A percentile compares a stretch with the other conserved stretches of the same genome.
These are phyloP conservation scores for Picea glauca DNA, from an alignment of 75 land plant species.

Conservation along the genomic window DNA sequence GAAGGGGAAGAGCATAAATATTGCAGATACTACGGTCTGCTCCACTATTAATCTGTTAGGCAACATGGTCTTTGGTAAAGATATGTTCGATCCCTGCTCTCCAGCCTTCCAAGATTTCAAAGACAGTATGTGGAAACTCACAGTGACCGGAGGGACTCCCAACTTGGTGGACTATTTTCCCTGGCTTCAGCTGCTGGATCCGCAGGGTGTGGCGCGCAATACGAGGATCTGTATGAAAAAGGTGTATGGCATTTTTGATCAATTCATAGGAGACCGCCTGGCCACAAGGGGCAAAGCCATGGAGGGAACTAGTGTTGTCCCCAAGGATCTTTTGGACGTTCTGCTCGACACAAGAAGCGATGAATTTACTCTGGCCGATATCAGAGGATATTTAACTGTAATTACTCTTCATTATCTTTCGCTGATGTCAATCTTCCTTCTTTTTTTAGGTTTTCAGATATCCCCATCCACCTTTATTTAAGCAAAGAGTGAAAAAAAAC, in stretches of 20 bases:
- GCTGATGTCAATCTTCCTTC: too few species aligned
- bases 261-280: slow-evolving; percentile 21
- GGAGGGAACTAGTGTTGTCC: neutral
- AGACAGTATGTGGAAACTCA: too few species aligned
- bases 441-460: too few species aligned
- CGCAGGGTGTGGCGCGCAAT: slow-evolving; percentile 26
- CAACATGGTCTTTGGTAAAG: too few species aligned
- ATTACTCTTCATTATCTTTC: neutral
- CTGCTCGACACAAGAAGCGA: slow-evolving; percentile 14
- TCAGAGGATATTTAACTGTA: neutral
- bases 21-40: too few species aligned
- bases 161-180: slow-evolving; percentile 43
- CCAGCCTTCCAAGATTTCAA: too few species aligned
- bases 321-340: slow-evolving; percentile 36
- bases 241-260: slow-evolving; percentile 19
- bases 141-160: slow-evolving; percentile 11
- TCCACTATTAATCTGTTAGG: too few species aligned
- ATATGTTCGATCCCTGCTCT: too few species aligned
- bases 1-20: too few species aligned
- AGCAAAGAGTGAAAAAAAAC: too few species aligned
- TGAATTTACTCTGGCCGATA: neutral
- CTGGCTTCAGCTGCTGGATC: slow-evolving; percentile 24
- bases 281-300: neutral
- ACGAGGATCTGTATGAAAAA: slow-evolving; percentile 14
- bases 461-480: too few species aligned